Percentiles rank a stretch among this genome's conserved stretches.
Conservation (phyloP, 768 basidiomycete species). For the Mycena vitilis region DNA sequence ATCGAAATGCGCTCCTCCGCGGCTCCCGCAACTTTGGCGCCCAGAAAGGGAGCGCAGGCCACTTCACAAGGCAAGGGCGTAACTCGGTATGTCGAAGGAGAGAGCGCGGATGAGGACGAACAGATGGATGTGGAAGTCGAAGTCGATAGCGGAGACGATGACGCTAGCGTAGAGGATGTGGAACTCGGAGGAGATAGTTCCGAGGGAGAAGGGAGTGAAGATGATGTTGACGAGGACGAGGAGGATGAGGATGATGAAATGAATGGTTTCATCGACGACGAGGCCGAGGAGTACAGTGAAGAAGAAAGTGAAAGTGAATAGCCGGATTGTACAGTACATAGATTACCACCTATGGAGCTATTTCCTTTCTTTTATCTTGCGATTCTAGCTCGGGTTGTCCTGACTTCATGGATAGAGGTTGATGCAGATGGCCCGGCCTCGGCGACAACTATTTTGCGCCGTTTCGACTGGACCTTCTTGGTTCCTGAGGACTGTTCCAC, state of each 20-base stretch:
- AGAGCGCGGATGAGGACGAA: slow-evolving; percentile 76
- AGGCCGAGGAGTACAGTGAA: slow-evolving; percentile 67
- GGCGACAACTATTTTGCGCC: slow-evolving; percentile 12
- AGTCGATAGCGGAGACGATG: slow-evolving; percentile 72
- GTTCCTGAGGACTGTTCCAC: slow-evolving; percentile 22
- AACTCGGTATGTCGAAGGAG: slow-evolving; percentile 81
- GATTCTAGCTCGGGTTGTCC: slow-evolving; percentile 32
- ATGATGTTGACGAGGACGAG: slow-evolving; percentile 56
- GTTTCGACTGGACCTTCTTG: slow-evolving; percentile 27
- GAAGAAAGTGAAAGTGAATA: slow-evolving; percentile 67
- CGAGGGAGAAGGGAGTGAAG: slow-evolving; percentile 61
- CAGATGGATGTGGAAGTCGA: slow-evolving; percentile 69
- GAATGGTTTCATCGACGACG: slow-evolving; percentile 71
- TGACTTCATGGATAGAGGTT: slow-evolving; percentile 9
- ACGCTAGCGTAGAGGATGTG: slow-evolving; percentile 82
- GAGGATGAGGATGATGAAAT: slow-evolving; percentile 58
- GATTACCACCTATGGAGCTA: slow-evolving; percentile 30
- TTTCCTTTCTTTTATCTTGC: slow-evolving; percentile 22
- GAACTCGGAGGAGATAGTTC: slow-evolving; percentile 76
- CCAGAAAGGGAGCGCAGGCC: slow-evolving; percentile 52
- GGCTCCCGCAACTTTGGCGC: slow-evolving; percentile 66
- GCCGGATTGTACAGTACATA: slow-evolving; percentile 52
- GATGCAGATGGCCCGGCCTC: slow-evolving; percentile 12
- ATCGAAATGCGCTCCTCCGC: slow-evolving; percentile 88
- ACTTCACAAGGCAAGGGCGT: slow-evolving; percentile 51